Conservation (phyloP, 1,284 basidiomycete genomes). For the Rhodotorula sp. region DNA sequence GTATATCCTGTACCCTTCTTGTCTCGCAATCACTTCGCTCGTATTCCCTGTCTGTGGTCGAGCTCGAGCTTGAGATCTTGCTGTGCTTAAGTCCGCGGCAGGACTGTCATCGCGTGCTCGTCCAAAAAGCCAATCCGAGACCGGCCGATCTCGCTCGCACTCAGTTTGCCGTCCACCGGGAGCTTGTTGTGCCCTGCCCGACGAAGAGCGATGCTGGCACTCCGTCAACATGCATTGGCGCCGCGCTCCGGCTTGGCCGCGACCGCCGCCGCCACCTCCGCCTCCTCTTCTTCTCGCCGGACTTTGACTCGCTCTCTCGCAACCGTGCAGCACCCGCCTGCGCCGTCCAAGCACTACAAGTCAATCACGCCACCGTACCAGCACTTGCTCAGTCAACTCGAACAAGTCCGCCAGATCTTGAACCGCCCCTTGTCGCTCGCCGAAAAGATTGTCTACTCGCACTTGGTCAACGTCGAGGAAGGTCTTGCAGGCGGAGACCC, state of each 20-base stretch:
- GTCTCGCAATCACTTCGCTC: no score
- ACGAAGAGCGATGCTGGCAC: background rate
- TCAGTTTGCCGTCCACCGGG: background rate
- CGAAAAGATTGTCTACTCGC: constrained; percentile 97
- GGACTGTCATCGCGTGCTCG: no score
- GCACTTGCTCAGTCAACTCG: constrained; percentile 68
- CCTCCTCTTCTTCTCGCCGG: background rate
- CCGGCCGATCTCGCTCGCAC: background rate
- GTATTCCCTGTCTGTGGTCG: no score
- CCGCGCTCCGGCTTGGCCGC: background rate
- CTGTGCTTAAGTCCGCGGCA: no score
- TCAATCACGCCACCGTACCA: constrained; percentile 70
- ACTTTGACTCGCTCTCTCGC: constrained; percentile 28
- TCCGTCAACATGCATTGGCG: constrained; percentile 2
- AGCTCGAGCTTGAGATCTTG: no score
- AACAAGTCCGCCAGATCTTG: constrained; percentile 68
- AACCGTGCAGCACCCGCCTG: constrained; percentile 25
- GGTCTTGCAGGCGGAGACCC: constrained; percentile 63
- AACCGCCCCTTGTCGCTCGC: constrained; percentile 80
- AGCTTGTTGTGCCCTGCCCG: no score
- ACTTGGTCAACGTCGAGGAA: constrained; percentile 74
- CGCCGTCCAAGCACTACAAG: constrained; percentile 33
- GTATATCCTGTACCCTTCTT: background rate
- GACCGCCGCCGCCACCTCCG: background rate
- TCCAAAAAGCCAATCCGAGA: no score